Percentiles rank a stretch among this genome's conserved stretches.
phyloP scores from a whole-genome alignment of 2,329 filamentous ascomycete species.

The Thielaviopsis ethacetica region DNA sequence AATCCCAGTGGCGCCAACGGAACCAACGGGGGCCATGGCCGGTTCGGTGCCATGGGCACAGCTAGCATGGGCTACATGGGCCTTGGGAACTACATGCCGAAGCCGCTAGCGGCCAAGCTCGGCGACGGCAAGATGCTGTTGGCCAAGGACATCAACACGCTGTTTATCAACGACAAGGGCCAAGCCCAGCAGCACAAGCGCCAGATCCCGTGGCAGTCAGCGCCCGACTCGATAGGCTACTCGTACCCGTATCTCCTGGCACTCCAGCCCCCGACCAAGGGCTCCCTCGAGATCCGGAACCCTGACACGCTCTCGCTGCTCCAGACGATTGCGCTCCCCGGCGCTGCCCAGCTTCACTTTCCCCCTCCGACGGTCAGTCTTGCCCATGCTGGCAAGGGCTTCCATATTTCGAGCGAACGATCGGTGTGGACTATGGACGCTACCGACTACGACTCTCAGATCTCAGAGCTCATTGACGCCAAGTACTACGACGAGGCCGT shows the following conservation, averaged over 20 bases:
- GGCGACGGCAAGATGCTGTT: conserved; percentile 72
- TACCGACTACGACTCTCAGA: conserved; percentile 77
- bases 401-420: conserved; percentile 81
- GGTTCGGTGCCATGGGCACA: conserved; percentile 69
- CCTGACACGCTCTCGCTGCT: conserved; percentile 81
- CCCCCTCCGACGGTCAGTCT: conserved; percentile 84
- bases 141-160: conserved; percentile 93
- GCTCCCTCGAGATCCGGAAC: conserved; percentile 77
- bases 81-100: conserved; percentile 78
- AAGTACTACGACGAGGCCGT: conserved; percentile 79
- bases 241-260: conserved; percentile 92
- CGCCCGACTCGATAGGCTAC: conserved; percentile 84
- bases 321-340: conserved; percentile 68
- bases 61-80: conserved; percentile 96
- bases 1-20: conserved; percentile 59
- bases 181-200: conserved; percentile 67
- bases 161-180: conserved; percentile 76
- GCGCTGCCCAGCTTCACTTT: conserved; percentile 73
- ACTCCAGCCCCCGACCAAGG: conserved; percentile 67
- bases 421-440: conserved; percentile 94
- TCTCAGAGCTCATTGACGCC: conserved; percentile 61
- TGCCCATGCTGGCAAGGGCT: conserved; percentile 92
- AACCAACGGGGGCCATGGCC: conserved; percentile 43
- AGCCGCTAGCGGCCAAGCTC: conserved; percentile 70
- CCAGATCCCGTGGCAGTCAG: conserved; percentile 81